phyloP scores from a whole-genome alignment of 2,329 filamentous ascomycete genomes.

The Xenoacremonium recifei region DNA sequence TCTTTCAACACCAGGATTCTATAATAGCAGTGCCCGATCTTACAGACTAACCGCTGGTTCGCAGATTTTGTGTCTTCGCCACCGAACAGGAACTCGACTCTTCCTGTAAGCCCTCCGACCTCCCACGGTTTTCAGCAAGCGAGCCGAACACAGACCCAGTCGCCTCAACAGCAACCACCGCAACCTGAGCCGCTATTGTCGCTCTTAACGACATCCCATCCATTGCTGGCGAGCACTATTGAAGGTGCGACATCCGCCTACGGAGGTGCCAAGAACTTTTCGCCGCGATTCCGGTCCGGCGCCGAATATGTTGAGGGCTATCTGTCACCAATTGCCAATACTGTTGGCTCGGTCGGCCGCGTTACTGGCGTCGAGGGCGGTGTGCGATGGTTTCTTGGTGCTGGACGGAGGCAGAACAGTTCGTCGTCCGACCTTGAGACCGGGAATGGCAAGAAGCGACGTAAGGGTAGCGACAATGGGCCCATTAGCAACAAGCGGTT shows the following conservation, averaged over 20 bases:
- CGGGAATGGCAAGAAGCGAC: constrained; percentile 48
- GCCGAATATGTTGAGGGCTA: constrained; percentile 90
- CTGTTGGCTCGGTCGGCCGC: constrained; percentile 78
- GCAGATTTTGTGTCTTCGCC: constrained; percentile 68
- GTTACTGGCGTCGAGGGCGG: constrained; percentile 86
- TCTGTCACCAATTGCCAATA: constrained; percentile 81
- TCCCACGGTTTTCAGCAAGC: constrained; percentile 30
- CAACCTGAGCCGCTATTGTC: constrained; percentile 78
- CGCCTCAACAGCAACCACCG: constrained; percentile 30
- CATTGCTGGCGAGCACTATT: constrained; percentile 80
- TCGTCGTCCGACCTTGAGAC: constrained; percentile 47
- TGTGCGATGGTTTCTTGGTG: constrained; percentile 78
- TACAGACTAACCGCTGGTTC: constrained; percentile 13
- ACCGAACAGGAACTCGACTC: constrained; percentile 42
- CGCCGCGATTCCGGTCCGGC: constrained; percentile 82
- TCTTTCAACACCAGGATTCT: too few relatives aligned
- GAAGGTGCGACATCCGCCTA: constrained; percentile 84
- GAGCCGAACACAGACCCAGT: constrained; percentile 29
- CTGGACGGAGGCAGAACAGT: constrained; percentile 50
- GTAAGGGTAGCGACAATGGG: constrained; percentile 50
- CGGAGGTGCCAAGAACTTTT: constrained; percentile 84
- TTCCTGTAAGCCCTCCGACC: constrained; percentile 36
- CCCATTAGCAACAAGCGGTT: constrained; percentile 28
- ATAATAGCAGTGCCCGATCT: too few relatives aligned
- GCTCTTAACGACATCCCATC: constrained; percentile 84